These are phyloP conservation scores for Suillus sp. DNA, from an alignment of 768 basidiomycete species.

Conservation along the genomic window DNA sequence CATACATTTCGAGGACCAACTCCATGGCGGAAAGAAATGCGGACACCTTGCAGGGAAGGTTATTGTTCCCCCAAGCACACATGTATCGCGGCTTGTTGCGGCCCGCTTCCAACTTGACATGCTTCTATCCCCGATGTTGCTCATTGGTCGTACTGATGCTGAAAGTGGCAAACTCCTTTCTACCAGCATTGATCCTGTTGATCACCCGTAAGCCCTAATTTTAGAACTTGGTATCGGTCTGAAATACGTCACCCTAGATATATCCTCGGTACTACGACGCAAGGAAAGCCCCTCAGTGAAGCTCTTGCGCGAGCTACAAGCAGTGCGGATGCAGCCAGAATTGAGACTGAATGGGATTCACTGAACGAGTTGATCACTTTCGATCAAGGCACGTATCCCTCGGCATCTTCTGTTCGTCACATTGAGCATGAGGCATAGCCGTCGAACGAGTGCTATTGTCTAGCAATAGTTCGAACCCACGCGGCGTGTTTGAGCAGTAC, in stretches of 20 bases:
- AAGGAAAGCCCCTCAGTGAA: conserved; percentile 61
- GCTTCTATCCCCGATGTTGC: conserved; percentile 82
- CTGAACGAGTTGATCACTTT: conserved; percentile 77
- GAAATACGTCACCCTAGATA: conserved; percentile 42
- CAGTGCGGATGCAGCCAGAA: conserved; percentile 67
- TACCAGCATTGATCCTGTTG: conserved; percentile 77
- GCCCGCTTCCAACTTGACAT: conserved; percentile 91
- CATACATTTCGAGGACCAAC: conserved; percentile 92
- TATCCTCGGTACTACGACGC: conserved; percentile 61
- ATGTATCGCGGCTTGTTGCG: conserved; percentile 81
- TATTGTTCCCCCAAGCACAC: conserved; percentile 86
- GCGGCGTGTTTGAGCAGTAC: conserved; percentile 59
- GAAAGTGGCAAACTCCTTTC: conserved; percentile 85
- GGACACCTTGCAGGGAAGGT: conserved; percentile 93
- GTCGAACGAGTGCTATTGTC: conserved; percentile 25
- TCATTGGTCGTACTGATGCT: conserved; percentile 92
- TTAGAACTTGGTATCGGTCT: conserved; percentile 1
- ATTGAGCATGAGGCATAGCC: conserved; percentile 17
- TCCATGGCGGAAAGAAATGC: conserved; percentile 95
- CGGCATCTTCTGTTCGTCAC: conserved; percentile 6
- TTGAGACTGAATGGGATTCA: conserved; percentile 78
- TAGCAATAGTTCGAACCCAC: conserved; percentile 29
- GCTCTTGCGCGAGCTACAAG: conserved; percentile 64
- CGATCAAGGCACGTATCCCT: conserved; percentile 62
- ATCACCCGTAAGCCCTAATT: conserved; percentile 54